A percentile compares a stretch with the other conserved stretches of the same genome.
phyloP scores from a whole-genome alignment of 192 early-diverging fungal genomes.

The Lobosporangium transversale region DNA sequence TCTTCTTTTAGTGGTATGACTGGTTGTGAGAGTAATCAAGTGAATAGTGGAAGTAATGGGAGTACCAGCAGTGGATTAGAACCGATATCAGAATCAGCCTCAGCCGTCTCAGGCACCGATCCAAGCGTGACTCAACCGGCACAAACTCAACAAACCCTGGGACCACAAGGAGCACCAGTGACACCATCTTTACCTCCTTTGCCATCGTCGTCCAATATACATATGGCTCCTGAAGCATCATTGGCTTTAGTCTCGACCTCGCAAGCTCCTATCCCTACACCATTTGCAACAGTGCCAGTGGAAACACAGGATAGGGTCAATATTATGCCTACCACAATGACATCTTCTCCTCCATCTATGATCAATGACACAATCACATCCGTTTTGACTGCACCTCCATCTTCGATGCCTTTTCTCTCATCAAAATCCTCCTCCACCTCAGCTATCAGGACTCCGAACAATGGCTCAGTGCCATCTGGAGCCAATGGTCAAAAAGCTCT shows the following conservation, averaged over 20 bases:
- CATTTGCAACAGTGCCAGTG: not conserved
- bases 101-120: not conserved
- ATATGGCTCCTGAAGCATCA: not conserved
- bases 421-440: not conserved
- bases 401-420: constrained; percentile 23
- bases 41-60: not conserved
- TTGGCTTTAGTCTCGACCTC: not conserved
- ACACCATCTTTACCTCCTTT: not conserved
- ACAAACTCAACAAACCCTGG: not conserved
- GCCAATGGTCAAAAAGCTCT: not conserved
- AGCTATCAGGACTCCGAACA: too few species aligned
- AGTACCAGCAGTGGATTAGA: not conserved
- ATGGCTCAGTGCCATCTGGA: not conserved
- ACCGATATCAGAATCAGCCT: not conserved
- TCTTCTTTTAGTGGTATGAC: not conserved
- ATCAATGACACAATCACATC: constrained; percentile 9
- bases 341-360: constrained; percentile 32
- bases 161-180: not conserved
- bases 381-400: constrained; percentile 27
- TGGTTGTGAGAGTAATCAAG: not conserved
- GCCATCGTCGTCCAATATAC: not conserved
- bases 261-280: not conserved
- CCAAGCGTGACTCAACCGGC: not conserved
- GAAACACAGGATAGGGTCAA: not conserved
- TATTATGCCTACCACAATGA: constrained; percentile 12